Evolutionary conservation across 108 stramenopile species (phyloP).

Genomic region (Nitzschia sp.): DNA sequence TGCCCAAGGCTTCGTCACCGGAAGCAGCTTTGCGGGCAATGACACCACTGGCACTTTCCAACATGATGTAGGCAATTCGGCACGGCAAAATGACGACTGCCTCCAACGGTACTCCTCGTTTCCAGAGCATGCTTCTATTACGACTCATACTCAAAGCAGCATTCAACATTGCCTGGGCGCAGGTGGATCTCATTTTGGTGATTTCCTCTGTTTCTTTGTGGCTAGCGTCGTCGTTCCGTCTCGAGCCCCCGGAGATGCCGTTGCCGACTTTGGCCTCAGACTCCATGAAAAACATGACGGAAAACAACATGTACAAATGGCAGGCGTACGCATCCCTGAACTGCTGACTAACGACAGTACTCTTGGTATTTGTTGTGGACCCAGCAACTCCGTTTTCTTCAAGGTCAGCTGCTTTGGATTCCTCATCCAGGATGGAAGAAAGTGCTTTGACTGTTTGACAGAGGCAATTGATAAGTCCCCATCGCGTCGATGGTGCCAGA

Average conservation of each 20-base stretch:
- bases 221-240: constrained; percentile 15
- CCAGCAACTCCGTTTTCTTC: constrained; percentile 3
- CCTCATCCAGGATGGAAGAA: constrained; percentile 43
- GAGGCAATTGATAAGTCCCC: constrained; percentile 51
- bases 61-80: constrained; percentile 81
- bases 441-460: constrained; percentile 58
- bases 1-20: constrained; percentile 63
- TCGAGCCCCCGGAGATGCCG: constrained; percentile 1
- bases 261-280: constrained; percentile 59
- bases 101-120: constrained; percentile 80
- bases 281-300: constrained; percentile 83
- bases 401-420: constrained; percentile 18
- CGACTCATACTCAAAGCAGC: constrained; percentile 63
- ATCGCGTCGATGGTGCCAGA: constrained; percentile 55
- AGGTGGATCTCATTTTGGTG: constrained; percentile 41
- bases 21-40: constrained; percentile 62
- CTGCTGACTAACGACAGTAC: constrained; percentile 52
- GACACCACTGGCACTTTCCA: constrained; percentile 71
- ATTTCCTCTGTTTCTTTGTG: constrained; percentile 37
- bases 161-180: constrained; percentile 63
- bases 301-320: constrained; percentile 88
- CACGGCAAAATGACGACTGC: constrained; percentile 68
- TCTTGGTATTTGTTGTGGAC: constrained; percentile 9
- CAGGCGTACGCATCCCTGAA: constrained; percentile 77
- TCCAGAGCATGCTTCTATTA: constrained; percentile 63